Base-by-base conservation (phyloP, 306 rosid genomes). In the Trifolium subterraneum region DNA sequence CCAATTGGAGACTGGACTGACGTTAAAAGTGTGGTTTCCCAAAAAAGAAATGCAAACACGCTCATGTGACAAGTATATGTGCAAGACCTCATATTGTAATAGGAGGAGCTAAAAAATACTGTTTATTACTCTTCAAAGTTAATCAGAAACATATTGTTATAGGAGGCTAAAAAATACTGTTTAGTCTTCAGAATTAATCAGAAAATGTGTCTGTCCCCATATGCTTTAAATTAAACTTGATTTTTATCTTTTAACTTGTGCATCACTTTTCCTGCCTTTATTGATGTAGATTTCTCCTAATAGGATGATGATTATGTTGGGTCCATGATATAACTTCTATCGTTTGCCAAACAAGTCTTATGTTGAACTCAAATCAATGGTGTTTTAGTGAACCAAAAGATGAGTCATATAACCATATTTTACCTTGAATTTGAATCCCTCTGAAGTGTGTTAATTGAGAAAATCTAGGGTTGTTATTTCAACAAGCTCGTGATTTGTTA, bases 231-330 rank as follows among this genome's bases (percentile, higher is more conserved):
- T 72, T 22, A 29, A 16, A 58, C 47, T 48, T 77, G 23, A 16
- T 71, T 64, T 23, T 6, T 27, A 27, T 62, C 13, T 12, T 12
- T 11, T 55, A 55, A 59, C 27, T 42, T 39, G 58, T 12, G 4
- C 62, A 16, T 33, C 35, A 47, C 44, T 68, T 33, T 63, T 61
- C 35, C 50, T 59, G 59, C 35, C 60, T 10, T 60, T 45, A 56
- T 22, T 12, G 16, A 44, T 56, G 56, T 50, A 50, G 22, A 50
- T 14, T 42, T 44, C n/a, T 64, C 5, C 47, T 51, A 59, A 15
- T 68, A 68, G 39, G 22, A 45, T 45, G 41, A 23, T 61, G 38
- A n/a, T 59, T 59, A 16, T 31, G 61, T 47, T 14, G 51, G 3
- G 39, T 45, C 15, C 61, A 33, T 76, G 58, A 33, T 31, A 10